phyloP scores from a whole-genome alignment of 495 filamentous ascomycete genomes.

The Talaromyces nanjingensis region DNA sequence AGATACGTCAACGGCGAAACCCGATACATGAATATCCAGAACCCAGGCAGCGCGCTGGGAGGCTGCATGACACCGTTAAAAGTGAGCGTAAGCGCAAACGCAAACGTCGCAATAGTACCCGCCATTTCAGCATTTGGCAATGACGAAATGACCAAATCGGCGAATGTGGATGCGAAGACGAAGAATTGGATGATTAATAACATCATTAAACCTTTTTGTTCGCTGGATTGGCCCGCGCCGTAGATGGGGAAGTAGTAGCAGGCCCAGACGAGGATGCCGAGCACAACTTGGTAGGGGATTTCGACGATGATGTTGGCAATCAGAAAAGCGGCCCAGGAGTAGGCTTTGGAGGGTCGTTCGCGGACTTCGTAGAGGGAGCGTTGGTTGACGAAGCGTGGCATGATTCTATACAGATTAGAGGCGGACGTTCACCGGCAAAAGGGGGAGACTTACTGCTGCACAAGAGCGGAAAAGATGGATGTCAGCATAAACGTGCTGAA shows the following conservation, averaged over 20 bases:
- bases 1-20: constrained; percentile 51
- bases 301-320: constrained; percentile 64
- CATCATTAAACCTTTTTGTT: constrained; percentile 40
- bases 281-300: constrained; percentile 60
- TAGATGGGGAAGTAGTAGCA: constrained; percentile 55
- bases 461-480: constrained; percentile 45
- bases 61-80: constrained; percentile 58
- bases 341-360: constrained; percentile 62
- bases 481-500: constrained; percentile 58
- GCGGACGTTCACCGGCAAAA: too few species aligned
- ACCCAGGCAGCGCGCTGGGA: constrained; percentile 42
- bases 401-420: constrained; percentile 39
- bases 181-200: constrained; percentile 56
- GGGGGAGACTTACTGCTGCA: constrained; percentile 31
- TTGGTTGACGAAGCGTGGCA: constrained; percentile 62
- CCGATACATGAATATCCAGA: constrained; percentile 55
- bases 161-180: constrained; percentile 64
- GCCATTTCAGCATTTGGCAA: constrained; percentile 49
- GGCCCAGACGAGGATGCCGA: constrained; percentile 52
- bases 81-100: constrained; percentile 53
- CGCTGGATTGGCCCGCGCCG: constrained; percentile 29
- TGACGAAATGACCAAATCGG: constrained; percentile 45
- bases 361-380: constrained; percentile 63
- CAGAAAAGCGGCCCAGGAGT: constrained; percentile 68
- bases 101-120: constrained; percentile 48